These are phyloP conservation scores for Capsaspora owczarzaki DNA, from an alignment of 78 protist species.

Conservation along the genomic window DNA sequence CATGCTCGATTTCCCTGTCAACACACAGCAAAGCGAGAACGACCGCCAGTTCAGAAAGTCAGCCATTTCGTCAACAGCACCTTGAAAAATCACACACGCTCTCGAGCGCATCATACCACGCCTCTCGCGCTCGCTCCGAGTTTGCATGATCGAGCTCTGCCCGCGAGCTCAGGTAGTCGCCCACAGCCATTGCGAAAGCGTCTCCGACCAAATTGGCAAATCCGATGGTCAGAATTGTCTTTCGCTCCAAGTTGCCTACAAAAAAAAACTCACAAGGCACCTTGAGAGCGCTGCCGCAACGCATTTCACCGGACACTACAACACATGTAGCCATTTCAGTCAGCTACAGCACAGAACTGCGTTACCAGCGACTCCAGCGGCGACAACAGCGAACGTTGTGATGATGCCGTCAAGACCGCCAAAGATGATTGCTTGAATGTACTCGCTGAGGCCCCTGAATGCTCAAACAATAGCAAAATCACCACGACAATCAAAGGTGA, in stretches of 20 bases:
- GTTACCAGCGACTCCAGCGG: constrained; percentile 52
- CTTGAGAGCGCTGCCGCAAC: background rate
- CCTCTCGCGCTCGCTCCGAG: constrained; percentile 41
- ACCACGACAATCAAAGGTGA: too few species aligned
- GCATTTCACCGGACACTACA: background rate
- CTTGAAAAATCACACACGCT: too few species aligned
- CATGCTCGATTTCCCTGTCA: constrained; percentile 46
- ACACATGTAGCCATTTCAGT: background rate
- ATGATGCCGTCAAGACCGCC: constrained; percentile 85
- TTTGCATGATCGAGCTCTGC: constrained; percentile 56
- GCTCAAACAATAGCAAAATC: too few species aligned
- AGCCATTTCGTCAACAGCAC: too few species aligned
- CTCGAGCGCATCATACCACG: too few species aligned
- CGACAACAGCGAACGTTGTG: constrained; percentile 72
- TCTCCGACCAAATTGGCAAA: constrained; percentile 72
- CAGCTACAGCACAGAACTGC: background rate
- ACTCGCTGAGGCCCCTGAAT: too few species aligned
- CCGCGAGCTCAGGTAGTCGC: constrained; percentile 53
- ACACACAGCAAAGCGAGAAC: too few species aligned
- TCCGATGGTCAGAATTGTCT: background rate
- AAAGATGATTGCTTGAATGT: constrained; percentile 55
- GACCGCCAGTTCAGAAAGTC: too few species aligned
- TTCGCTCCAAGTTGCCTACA: background rate
- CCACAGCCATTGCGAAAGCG: constrained; percentile 74
- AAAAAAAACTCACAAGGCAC: background rate